These are phyloP conservation scores for Brassica napus DNA, from an alignment of 345 rosid species.

Conservation along the genomic window DNA sequence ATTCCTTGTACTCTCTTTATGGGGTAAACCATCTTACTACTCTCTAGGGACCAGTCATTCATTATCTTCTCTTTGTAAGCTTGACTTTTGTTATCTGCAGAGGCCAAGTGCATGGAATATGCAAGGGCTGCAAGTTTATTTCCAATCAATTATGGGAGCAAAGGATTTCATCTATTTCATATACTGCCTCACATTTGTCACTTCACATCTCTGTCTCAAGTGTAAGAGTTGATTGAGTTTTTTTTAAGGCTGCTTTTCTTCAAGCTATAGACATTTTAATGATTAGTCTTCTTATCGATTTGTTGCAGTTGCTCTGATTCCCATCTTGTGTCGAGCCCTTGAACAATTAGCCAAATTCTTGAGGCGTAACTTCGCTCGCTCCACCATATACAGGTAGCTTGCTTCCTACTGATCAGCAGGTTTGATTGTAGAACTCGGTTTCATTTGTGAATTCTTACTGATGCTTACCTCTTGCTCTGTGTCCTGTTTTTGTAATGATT, in stretches of 20 bases:
- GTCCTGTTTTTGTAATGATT: slow-evolving; percentile 27
- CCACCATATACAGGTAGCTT: slow-evolving; percentile 80
- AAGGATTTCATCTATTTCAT: slow-evolving; percentile 92
- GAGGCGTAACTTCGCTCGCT: slow-evolving; percentile 75
- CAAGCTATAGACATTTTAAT: slow-evolving; percentile 16
- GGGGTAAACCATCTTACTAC: slow-evolving; percentile 60
- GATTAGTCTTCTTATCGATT: slow-evolving; percentile 13
- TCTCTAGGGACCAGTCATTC: slow-evolving; percentile 16
- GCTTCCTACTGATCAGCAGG: slow-evolving; percentile 9
- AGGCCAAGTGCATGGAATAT: slow-evolving; percentile 87
- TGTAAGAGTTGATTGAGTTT: slow-evolving; percentile 53
- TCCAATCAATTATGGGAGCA: slow-evolving; percentile 75
- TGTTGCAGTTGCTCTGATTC: slow-evolving; percentile 85
- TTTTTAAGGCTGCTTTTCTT: background rate
- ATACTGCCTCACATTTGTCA: slow-evolving; percentile 83
- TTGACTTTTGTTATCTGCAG: slow-evolving; percentile 48
- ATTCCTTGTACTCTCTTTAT: slow-evolving; percentile 80
- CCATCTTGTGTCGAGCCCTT: slow-evolving; percentile 79
- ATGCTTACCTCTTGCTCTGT: slow-evolving; percentile 7
- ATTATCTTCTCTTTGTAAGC: background rate
- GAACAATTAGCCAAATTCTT: slow-evolving; percentile 85
- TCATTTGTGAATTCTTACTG: slow-evolving; percentile 22
- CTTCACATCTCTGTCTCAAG: slow-evolving; percentile 85
- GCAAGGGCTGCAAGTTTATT: slow-evolving; percentile 84
- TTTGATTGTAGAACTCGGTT: slow-evolving; percentile 3